Base-by-base conservation (phyloP, 148 eudicot species). In the Spergularia bocconei region DNA sequence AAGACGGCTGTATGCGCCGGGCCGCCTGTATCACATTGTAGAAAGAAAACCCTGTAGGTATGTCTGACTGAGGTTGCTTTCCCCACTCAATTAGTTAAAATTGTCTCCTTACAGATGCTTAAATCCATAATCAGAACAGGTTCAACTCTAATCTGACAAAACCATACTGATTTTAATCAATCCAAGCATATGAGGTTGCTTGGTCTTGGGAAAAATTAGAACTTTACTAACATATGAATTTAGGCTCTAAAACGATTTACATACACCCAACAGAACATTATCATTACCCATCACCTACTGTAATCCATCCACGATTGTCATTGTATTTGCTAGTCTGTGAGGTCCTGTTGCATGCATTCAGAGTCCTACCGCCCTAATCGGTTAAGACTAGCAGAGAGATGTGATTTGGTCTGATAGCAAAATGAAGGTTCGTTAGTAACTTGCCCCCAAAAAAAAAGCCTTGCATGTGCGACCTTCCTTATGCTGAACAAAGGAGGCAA, bases 1-100 rank as follows among this genome's bases (percentile, higher is more conserved):
- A 52, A 86, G 97, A 80, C 88, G 97, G 56, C 87, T 95, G 48
- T 95, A 90, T 88, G 97, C 93, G 58, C 96, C 99, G 33, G 97
- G 99, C 69, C 99, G 97, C 74, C 88, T 95, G 63, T 95, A 95
- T 88, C 99, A 95, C 86, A 89, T 95, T 77, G 95, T 92, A 72
- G 99, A 89, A 75, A 80, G 99, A 75, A 89, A 86, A 76, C 88
- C 97, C 71, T 92, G 88, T 84, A 86, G 92, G 98, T 94, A 91
- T 70, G 79, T 67, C 44, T 25, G 7, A 61, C 39, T 33, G 13
- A 25, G 52, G 39, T 17, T 67, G 9, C 23, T 15, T 33, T 63
- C 11, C 56, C 63, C 48, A 33, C 52, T 25, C 15, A 20, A 19
- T 25, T 50, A 58, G 50, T 76, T 11, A 36, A 60, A 44, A 20